Percentiles rank a stretch among this genome's conserved stretches.
phyloP scores from a whole-genome alignment of 108 stramenopile species.

The Poteriospumella lacustris region DNA sequence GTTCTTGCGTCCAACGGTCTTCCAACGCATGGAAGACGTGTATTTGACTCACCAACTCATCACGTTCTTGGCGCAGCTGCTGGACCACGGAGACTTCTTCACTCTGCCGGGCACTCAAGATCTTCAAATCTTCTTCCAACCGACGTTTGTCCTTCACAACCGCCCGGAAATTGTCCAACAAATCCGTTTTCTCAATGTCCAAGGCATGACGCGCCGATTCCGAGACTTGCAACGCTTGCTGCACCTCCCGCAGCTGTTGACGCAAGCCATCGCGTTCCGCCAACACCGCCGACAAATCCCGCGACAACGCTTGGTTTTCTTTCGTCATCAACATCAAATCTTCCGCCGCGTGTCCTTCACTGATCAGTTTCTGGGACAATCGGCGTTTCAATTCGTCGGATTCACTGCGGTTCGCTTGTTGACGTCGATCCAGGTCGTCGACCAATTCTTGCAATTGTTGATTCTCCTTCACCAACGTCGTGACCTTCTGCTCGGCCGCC shows the following conservation, averaged over 20 bases:
- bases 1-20: neutral
- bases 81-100: neutral
- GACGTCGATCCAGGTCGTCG: too few relatives aligned
- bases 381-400: too few relatives aligned
- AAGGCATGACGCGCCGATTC: neutral
- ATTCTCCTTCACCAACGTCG: too few relatives aligned
- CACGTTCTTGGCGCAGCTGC: neutral
- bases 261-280: too few relatives aligned
- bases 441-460: too few relatives aligned
- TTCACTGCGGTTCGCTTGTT: too few relatives aligned
- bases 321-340: too few relatives aligned
- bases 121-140: constrained; percentile 14
- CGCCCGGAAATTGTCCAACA: neutral
- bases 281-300: too few relatives aligned
- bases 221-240: neutral
- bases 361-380: too few relatives aligned
- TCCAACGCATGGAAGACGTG: neutral
- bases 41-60: neutral
- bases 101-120: neutral
- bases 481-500: too few relatives aligned
- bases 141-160: neutral
- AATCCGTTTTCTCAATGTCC: neutral
- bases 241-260: neutral
- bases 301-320: too few relatives aligned
- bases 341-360: too few relatives aligned